A percentile compares a stretch with the other conserved stretches of the same genome.
These are phyloP conservation scores for Daldinia sp. DNA, from an alignment of 2,329 filamentous ascomycete genomes.

Conservation along the genomic window DNA sequence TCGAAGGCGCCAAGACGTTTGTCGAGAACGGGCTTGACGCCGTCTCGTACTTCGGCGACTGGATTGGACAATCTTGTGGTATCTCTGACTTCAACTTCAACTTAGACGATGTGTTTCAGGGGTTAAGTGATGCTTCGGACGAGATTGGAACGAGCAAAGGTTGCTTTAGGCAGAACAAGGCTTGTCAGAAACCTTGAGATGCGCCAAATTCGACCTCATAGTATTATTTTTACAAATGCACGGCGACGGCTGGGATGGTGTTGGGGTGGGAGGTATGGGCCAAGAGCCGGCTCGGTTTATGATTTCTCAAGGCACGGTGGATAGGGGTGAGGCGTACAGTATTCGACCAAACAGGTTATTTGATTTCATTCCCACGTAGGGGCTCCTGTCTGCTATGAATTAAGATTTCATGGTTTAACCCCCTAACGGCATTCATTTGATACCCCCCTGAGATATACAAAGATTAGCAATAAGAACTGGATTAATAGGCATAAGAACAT, in stretches of 20 bases:
- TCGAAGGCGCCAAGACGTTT: slow-evolving; percentile 35
- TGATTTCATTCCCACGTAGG: background rate
- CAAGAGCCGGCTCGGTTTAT: background rate
- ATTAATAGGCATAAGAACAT: too few species aligned
- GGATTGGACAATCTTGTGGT: slow-evolving; percentile 19
- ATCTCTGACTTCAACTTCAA: slow-evolving; percentile 24
- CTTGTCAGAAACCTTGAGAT: background rate
- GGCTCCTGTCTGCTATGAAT: background rate
- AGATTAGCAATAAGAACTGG: too few species aligned
- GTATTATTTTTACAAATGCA: background rate
- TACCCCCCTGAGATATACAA: too few species aligned
- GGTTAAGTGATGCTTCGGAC: slow-evolving; percentile 12
- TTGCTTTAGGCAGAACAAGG: slow-evolving; percentile 18
- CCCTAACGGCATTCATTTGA: background rate
- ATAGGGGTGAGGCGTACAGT: background rate
- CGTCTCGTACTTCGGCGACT: slow-evolving; percentile 25
- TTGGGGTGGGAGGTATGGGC: background rate
- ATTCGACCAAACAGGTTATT: background rate
- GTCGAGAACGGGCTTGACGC: slow-evolving; percentile 33
- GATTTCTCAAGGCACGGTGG: background rate
- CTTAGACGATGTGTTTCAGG: slow-evolving; percentile 18
- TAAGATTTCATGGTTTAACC: background rate
- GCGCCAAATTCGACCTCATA: too few species aligned
- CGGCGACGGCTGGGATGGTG: background rate
- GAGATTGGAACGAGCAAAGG: slow-evolving; percentile 19